phyloP scores from a whole-genome alignment of 2,329 filamentous ascomycete genomes.

The Colletotrichum trifolii region DNA sequence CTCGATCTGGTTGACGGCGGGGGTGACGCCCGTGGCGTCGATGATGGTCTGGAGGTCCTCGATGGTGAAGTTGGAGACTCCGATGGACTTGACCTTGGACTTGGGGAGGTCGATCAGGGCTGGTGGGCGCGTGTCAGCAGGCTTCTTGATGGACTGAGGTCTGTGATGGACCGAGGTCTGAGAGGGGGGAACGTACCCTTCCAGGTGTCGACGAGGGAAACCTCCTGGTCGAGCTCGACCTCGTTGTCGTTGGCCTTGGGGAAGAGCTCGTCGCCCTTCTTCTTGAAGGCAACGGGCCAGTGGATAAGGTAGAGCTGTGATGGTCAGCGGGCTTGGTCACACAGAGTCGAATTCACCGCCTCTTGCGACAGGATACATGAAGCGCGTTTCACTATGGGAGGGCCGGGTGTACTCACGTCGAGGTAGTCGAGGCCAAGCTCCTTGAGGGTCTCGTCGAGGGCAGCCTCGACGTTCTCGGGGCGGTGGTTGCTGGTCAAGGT shows the following conservation, averaged over 20 bases:
- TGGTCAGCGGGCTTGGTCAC: not conserved
- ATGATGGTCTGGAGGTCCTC: conserved; percentile 62
- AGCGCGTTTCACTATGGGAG: not conserved
- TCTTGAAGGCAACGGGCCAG: conserved; percentile 65
- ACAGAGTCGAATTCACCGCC: too few species aligned
- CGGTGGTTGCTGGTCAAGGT: conserved; percentile 60
- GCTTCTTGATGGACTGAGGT: not conserved
- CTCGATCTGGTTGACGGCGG: conserved; percentile 76
- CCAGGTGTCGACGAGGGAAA: conserved; percentile 57
- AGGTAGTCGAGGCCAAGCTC: conserved; percentile 68
- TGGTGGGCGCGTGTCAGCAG: conserved; percentile 29
- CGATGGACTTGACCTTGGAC: conserved; percentile 73
- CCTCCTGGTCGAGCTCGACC: conserved; percentile 55
- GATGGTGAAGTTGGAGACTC: conserved; percentile 79
- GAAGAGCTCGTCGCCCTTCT: conserved; percentile 54
- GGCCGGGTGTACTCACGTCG: conserved; percentile 52
- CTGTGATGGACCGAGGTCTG: not conserved
- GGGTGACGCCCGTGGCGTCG: conserved; percentile 66
- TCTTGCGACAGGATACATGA: too few species aligned
- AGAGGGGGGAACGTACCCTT: conserved; percentile 44
- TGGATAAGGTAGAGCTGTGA: conserved; percentile 69
- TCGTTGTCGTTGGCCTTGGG: conserved; percentile 52
- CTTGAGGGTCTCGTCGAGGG: conserved; percentile 65
- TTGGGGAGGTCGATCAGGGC: conserved; percentile 67
- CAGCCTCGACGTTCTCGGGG: conserved; percentile 67